A percentile compares a stretch with the other conserved stretches of the same genome.
These are phyloP conservation scores for Plasmodium vinckei DNA, from an alignment of 169 alveolate genomes.

Conservation along the genomic window DNA sequence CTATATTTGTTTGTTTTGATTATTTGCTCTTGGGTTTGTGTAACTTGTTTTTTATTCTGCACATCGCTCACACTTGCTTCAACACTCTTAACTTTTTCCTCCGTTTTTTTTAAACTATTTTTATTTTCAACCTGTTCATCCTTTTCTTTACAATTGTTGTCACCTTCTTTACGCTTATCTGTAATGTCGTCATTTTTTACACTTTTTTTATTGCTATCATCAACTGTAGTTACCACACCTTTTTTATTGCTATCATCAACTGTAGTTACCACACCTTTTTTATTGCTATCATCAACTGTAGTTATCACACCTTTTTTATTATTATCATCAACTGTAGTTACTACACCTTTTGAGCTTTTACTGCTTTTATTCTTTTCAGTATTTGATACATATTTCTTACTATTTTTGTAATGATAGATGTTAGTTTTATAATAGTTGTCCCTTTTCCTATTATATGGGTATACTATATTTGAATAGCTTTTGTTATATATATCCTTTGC, in stretches of 20 bases:
- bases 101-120: neutral
- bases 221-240: too few relatives aligned
- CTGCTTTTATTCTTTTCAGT: neutral
- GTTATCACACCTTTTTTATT: neutral
- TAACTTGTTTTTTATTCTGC: constrained; percentile 17
- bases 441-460: too few relatives aligned
- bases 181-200: neutral
- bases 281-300: neutral
- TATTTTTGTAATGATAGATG: too few relatives aligned
- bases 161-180: neutral
- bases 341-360: neutral
- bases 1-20: neutral
- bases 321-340: neutral
- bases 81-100: neutral
- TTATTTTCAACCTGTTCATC: constrained; percentile 4
- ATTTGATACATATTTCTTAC: too few relatives aligned
- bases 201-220: too few relatives aligned
- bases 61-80: neutral
- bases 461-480: too few relatives aligned
- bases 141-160: neutral
- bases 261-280: neutral
- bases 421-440: too few relatives aligned
- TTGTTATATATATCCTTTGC: neutral
- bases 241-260: too few relatives aligned
- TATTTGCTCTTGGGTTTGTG: neutral